phyloP scores from a whole-genome alignment of 768 basidiomycete species.

The Auricularia sp. region DNA sequence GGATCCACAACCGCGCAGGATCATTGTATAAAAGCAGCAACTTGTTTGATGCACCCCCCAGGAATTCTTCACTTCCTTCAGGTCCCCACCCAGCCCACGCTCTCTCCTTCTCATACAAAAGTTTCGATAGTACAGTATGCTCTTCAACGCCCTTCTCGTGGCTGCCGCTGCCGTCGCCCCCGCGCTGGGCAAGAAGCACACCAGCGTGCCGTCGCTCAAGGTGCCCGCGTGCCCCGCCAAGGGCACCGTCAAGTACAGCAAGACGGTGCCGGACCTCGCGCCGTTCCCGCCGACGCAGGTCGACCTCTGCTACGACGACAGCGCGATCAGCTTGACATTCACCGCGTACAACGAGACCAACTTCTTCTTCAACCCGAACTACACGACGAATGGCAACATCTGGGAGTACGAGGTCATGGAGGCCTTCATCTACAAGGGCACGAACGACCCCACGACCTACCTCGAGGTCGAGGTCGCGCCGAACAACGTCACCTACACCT shows the following conservation, averaged over 20 bases:
- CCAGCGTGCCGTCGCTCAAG: neutral
- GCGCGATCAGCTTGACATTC: neutral
- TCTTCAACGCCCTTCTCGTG: too few relatives aligned
- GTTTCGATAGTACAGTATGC: too few relatives aligned
- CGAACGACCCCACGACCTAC: neutral
- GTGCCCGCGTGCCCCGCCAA: neutral
- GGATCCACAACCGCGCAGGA: too few relatives aligned
- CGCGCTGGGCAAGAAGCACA: too few relatives aligned
- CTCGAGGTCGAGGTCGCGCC: conserved; percentile 1
- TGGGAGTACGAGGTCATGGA: conserved; percentile 4
- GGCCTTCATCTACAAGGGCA: neutral
- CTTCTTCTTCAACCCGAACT: neutral
- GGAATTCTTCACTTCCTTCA: too few relatives aligned
- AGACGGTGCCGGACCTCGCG: neutral
- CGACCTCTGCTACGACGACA: neutral
- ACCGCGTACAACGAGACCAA: neutral
- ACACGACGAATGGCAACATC: conserved; percentile 1
- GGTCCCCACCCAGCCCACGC: too few relatives aligned
- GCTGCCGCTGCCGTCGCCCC: too few relatives aligned
- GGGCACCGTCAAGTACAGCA: neutral
- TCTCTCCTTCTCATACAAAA: too few relatives aligned
- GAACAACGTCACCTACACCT: neutral
- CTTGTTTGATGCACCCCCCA: too few relatives aligned
- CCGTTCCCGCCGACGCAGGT: neutral
- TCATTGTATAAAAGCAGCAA: too few relatives aligned